Conservation (phyloP, 352 stramenopile species). For the Peronospora tabacina region DNA sequence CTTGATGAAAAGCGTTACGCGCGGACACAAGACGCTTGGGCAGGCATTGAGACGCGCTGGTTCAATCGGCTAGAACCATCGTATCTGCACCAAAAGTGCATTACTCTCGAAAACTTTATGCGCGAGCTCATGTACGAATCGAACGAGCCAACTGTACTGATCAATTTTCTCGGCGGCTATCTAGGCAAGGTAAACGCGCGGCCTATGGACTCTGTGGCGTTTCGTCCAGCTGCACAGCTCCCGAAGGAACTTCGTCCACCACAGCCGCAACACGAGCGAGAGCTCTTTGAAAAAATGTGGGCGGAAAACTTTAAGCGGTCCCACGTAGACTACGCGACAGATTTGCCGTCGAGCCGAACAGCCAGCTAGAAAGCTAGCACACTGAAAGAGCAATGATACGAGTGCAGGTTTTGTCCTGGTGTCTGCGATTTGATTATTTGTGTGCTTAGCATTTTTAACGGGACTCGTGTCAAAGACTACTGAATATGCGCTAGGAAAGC, state of each 20-base stretch:
- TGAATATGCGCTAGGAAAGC: not conserved
- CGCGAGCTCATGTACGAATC: conserved; percentile 87
- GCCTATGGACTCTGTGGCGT: conserved; percentile 51
- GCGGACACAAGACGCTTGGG: conserved; percentile 63
- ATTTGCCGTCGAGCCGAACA: conserved; percentile 8
- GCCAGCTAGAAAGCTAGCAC: conserved; percentile 17
- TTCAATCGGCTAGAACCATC: conserved; percentile 83
- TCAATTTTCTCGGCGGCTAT: conserved; percentile 78
- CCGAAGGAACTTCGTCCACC: conserved; percentile 86
- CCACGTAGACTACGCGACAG: conserved; percentile 56
- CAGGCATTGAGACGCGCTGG: conserved; percentile 74
- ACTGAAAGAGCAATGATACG: conserved; percentile 6
- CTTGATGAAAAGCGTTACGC: conserved; percentile 49
- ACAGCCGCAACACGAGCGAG: conserved; percentile 90
- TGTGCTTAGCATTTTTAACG: conserved; percentile 19
- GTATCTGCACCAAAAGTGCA: conserved; percentile 84
- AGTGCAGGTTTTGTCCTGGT: conserved; percentile 4
- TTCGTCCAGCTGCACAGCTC: conserved; percentile 63
- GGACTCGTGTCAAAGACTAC: conserved; percentile 12
- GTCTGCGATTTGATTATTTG: conserved; percentile 29
- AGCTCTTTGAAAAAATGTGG: conserved; percentile 96
- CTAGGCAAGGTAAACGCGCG: conserved; percentile 72
- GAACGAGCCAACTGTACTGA: conserved; percentile 56
- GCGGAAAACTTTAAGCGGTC: conserved; percentile 94
- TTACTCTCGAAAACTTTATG: conserved; percentile 84